Percentiles rank a stretch among this genome's conserved stretches.
Evolutionary conservation across 345 rosid species (phyloP).

Genomic region (Salix exigua): DNA sequence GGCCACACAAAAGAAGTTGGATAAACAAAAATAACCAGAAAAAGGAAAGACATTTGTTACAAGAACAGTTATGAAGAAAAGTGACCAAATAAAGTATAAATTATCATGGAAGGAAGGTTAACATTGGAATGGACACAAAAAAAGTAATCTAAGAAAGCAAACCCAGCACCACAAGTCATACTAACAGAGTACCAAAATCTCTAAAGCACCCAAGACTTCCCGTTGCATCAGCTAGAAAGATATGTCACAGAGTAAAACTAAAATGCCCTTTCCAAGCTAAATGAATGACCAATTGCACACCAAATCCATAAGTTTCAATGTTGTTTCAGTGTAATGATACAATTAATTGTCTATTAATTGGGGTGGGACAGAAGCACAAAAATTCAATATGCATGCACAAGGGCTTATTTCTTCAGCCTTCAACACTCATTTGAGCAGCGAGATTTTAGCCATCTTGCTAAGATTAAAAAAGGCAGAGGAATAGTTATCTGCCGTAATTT

Average conservation of each 20-base stretch:
- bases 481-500: background rate
- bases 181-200: background rate
- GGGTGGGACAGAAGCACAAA: too few species aligned
- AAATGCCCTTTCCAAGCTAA: background rate
- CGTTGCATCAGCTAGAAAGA: background rate
- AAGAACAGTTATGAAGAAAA: background rate
- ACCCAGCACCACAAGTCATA: background rate
- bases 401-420: background rate
- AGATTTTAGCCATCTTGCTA: background rate
- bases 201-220: background rate
- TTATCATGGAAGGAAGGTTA: background rate
- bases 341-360: background rate
- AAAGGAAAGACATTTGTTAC: background rate
- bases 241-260: background rate
- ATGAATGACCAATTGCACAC: background rate
- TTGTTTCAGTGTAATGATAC: background rate
- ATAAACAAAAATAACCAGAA: background rate
- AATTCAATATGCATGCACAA: too few species aligned
- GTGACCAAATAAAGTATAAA: background rate
- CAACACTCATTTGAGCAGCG: background rate
- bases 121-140: background rate
- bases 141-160: background rate
- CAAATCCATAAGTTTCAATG: background rate
- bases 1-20: conserved; percentile 15
- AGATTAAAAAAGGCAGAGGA: background rate